A percentile compares a stretch with the other conserved stretches of the same genome.
phyloP scores from a whole-genome alignment of 140 eudicot genomes.

The Eryngium alpinum region DNA sequence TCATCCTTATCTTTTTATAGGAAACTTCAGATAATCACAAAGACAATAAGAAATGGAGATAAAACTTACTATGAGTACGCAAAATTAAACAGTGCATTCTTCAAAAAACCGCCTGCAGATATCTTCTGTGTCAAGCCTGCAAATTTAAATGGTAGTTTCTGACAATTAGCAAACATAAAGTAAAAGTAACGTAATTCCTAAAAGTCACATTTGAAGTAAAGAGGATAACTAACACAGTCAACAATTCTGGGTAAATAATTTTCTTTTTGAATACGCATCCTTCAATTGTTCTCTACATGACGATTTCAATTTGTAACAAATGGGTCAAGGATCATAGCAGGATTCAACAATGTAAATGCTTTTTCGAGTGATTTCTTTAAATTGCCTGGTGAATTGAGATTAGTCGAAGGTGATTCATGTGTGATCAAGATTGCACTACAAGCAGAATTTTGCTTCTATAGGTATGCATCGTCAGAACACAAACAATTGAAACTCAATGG shows the following conservation, averaged over 20 bases:
- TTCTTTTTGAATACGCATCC: neutral
- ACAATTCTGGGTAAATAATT: neutral
- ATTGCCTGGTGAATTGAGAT: neutral
- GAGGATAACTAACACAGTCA: neutral
- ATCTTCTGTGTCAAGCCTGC: slow-evolving; percentile 83
- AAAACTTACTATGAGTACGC: slow-evolving; percentile 73
- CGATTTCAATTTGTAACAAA: too few relatives aligned
- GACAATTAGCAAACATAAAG: neutral
- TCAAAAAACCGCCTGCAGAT: slow-evolving; percentile 63
- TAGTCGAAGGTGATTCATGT: neutral
- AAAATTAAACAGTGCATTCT: slow-evolving; percentile 50
- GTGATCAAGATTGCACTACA: neutral
- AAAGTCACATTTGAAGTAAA: neutral
- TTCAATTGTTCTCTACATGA: neutral
- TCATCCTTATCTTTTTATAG: neutral
- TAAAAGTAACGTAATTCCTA: neutral
- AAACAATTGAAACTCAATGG: neutral
- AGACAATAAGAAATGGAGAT: neutral
- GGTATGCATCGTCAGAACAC: neutral
- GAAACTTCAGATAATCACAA: neutral
- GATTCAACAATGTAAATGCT: neutral
- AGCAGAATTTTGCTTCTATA: neutral
- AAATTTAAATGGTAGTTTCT: slow-evolving; percentile 20
- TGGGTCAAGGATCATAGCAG: neutral
- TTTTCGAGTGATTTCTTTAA: neutral